Evolutionary conservation across 768 basidiomycete species (phyloP), one percentile per base, ranked within the genome.

Genomic region (Lyophyllum atratum): DNA sequence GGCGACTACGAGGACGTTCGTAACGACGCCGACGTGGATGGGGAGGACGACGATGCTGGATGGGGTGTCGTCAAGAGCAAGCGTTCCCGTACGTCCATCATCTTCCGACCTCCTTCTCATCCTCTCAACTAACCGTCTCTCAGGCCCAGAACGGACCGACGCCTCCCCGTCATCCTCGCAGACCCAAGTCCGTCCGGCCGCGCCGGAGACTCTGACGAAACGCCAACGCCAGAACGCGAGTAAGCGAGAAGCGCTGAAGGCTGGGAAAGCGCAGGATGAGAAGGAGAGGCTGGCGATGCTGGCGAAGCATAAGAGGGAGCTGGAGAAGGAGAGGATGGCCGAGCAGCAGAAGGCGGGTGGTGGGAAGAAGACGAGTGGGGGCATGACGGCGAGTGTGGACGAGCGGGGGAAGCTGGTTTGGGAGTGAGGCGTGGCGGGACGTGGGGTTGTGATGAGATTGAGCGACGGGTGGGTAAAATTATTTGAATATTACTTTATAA

Each of bases 11-110:
- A 91, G 55, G 87, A 90, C 50, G 83, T 83, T 21, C 78, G 65
- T 14, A 69, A 81, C 49, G 65, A 65, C 17, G 72, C 60, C 31
- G 67, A 71, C 37, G 78, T 72, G 11, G 78, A 76, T n/a, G 79
- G 80, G 48, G 85, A 85, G 43, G 84, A 82, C 4, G 87, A 85
- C 56, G 90, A 90, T 52, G 90, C 87, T 49, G 88, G 85, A 2
- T 93, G 91, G 92, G 89, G 84, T 22, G 82, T 91, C 42, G 90
- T 93, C 62, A 82, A 77, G 71, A 83, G 83, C 62, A 79, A 80
- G 55, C 77, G 75, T 46, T 61, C 71, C 24, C 76, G 82, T 84
- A 69, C 55, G 76, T 47, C 33, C 19, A n/a, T n/a, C n/a, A n/a
- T n/a, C 9, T 31, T 52, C 49, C 33, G 2, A 49, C 44, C 17